Conservation (phyloP, 164 flowering plant species). For the Nymphaea thermarum region DNA sequence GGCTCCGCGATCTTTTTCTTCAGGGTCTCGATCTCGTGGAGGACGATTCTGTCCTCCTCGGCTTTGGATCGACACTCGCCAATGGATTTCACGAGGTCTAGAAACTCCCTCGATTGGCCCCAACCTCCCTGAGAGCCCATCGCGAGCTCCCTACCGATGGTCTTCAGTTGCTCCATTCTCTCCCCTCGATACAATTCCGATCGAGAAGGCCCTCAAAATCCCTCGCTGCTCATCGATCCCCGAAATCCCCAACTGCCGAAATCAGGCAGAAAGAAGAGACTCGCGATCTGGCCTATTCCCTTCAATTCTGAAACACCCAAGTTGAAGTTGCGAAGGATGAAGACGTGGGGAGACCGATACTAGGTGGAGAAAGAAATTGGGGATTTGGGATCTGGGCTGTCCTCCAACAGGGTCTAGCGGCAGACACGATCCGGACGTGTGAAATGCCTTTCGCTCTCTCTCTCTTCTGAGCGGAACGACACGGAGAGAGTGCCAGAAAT, state of each 20-base stretch:
- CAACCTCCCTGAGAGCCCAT: slow-evolving; percentile 94
- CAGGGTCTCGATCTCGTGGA: slow-evolving; percentile 77
- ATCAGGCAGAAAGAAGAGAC: not conserved
- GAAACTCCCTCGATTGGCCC: slow-evolving; percentile 87
- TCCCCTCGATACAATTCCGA: not conserved
- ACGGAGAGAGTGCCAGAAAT: too few relatives aligned
- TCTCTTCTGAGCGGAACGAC: too few relatives aligned
- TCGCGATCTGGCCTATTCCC: not conserved
- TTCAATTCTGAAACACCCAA: not conserved
- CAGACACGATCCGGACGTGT: too few relatives aligned
- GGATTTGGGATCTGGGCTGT: too few relatives aligned
- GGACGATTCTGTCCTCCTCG: slow-evolving; percentile 90
- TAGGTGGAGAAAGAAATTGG: too few relatives aligned
- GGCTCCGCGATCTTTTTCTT: slow-evolving; percentile 68
- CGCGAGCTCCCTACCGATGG: slow-evolving; percentile 95
- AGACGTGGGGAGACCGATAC: too few relatives aligned
- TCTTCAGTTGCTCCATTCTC: slow-evolving; percentile 81
- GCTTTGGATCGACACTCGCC: slow-evolving; percentile 97
- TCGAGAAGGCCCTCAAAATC: not conserved
- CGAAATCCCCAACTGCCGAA: not conserved
- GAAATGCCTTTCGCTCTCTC: too few relatives aligned
- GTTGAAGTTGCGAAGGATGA: not conserved
- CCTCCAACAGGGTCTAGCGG: too few relatives aligned
- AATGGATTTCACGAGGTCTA: slow-evolving; percentile 90
- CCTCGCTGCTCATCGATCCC: not conserved